Evolutionary conservation across 768 basidiomycete genomes (phyloP).

Genomic region (Leccinum pellstonianum): DNA sequence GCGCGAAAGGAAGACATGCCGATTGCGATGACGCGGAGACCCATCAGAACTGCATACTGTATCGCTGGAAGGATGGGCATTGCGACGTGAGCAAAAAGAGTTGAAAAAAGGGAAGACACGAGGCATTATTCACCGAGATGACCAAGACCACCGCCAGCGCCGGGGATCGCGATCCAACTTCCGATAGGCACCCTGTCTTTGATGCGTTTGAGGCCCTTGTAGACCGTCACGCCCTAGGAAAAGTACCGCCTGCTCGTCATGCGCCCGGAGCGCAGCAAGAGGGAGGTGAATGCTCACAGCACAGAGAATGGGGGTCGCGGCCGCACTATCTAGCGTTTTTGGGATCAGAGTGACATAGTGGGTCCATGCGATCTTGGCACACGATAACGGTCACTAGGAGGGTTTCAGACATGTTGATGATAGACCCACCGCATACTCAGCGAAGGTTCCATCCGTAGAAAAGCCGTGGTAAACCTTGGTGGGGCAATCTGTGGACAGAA

Average conservation of each 20-base stretch:
- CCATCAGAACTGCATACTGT: slow-evolving; percentile 45
- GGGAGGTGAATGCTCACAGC: slow-evolving; percentile 26
- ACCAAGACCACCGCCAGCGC: slow-evolving; percentile 43
- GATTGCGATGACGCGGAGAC: slow-evolving; percentile 47
- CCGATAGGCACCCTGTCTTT: slow-evolving; percentile 29
- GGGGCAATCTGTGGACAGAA: slow-evolving; percentile 17
- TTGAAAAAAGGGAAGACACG: neutral
- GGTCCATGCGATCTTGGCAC: slow-evolving; percentile 32
- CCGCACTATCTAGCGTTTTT: slow-evolving; percentile 36
- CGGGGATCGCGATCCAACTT: slow-evolving; percentile 41
- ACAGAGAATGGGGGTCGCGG: slow-evolving; percentile 46
- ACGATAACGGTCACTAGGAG: neutral
- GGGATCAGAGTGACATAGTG: slow-evolving; percentile 47
- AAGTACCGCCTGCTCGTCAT: neutral
- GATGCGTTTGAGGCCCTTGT: slow-evolving; percentile 43
- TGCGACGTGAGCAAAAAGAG: neutral
- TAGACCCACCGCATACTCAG: slow-evolving; percentile 36
- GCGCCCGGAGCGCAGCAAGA: neutral
- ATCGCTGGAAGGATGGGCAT: slow-evolving; percentile 29
- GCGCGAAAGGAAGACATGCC: slow-evolving; percentile 10
- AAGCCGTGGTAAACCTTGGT: slow-evolving; percentile 29
- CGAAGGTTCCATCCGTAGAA: slow-evolving; percentile 45
- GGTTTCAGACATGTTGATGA: too few relatives aligned
- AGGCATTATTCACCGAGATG: slow-evolving; percentile 32
- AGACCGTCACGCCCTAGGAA: slow-evolving; percentile 42